Base-by-base conservation (phyloP, 73 alveolate genomes). In the Breviolum minutum region DNA sequence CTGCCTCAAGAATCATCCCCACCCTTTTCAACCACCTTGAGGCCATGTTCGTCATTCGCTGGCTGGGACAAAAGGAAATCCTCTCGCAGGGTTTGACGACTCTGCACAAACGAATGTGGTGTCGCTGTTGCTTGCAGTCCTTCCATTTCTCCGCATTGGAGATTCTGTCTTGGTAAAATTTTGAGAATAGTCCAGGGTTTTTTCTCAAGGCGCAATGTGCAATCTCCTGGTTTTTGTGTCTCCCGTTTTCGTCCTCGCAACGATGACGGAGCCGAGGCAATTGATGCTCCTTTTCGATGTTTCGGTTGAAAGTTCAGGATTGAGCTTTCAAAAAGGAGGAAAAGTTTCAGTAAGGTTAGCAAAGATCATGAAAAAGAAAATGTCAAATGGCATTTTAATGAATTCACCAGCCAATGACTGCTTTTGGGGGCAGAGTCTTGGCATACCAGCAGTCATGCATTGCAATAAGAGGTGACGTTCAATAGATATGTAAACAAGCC, bases 61-160 rank as follows among this genome's bases (percentile, higher is more conserved):
- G 96, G 87, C 86, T 89, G 87, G 74, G 86, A 89, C 73, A 89
- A 27, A 17, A 89, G 76, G 64, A 70, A 32, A 60, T 89, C 96
- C 96, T 89, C 62, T 40, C 54, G 3, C 54, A 40, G 3, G 3
- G 54, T 40, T 40, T 40, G 54, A 40, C 54, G 54, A 40, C 54
- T n/a, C n/a, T n/a, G 54, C 54, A 40, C 54, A 40, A 40, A 40
- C 54, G 54, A 3, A 40, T 40, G 54, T 40, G 54, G 54, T 40
- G 54, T 40, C 0, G 54, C 54, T 40, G 54, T 40, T 40, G 54
- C 54, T 40, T 40, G 54, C 54, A 40, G 54, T 40, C 54, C 3
- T 3, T 40, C 54, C 54, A 40, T 40, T 40, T 40, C 54, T 40
- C 54, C 3, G 5, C 54, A 40, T 40, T 40, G 54, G 54, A 40